Percentiles rank a stretch among this genome's conserved stretches.
These are phyloP conservation scores for Diaporthe humulicola DNA, from an alignment of 2,329 filamentous ascomycete genomes.

Conservation along the genomic window DNA sequence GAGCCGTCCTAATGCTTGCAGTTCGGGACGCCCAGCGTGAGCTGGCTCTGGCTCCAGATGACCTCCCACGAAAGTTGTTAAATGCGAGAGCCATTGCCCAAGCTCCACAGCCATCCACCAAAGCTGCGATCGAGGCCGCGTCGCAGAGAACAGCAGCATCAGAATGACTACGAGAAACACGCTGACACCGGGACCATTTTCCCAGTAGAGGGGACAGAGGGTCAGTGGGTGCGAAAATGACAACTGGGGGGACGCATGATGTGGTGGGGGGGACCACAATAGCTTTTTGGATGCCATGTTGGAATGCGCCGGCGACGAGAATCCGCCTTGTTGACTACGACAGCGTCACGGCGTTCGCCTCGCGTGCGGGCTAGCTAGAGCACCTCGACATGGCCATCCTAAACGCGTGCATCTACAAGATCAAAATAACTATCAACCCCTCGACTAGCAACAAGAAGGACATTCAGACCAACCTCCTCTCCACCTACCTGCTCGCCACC, in stretches of 20 bases:
- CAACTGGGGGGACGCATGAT: neutral
- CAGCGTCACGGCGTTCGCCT: too few relatives aligned
- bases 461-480: too few relatives aligned
- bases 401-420: too few relatives aligned
- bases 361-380: too few relatives aligned
- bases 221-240: neutral
- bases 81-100: neutral
- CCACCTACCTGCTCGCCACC: too few relatives aligned
- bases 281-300: neutral
- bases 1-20: constrained; percentile 5
- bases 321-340: neutral
- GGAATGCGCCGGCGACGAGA: neutral
- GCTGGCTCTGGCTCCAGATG: neutral
- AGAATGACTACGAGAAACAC: neutral
- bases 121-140: neutral
- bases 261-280: neutral
- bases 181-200: neutral
- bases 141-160: neutral
- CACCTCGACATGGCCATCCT: too few relatives aligned
- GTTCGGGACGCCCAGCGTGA: constrained; percentile 11
- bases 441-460: too few relatives aligned
- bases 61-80: neutral
- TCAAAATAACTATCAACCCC: too few relatives aligned
- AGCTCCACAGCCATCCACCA: neutral
- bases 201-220: neutral